phyloP scores from a whole-genome alignment of 1,284 basidiomycete species.

The Ganoderma resinaceum region DNA sequence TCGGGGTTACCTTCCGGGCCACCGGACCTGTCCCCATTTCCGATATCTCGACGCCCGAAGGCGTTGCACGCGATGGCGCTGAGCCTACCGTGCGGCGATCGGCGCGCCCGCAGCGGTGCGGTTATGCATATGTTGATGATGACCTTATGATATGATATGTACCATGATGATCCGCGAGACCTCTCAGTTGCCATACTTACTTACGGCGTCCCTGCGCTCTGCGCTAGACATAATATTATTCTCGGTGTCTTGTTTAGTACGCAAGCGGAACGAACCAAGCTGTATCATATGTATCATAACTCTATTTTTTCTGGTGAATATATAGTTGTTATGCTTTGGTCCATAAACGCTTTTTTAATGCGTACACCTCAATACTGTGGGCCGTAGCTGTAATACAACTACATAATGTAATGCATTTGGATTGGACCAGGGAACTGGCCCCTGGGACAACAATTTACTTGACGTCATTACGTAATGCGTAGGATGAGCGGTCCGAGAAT shows the following conservation, averaged over 20 bases:
- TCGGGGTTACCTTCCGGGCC: not conserved
- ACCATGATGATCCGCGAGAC: slow-evolving; percentile 31
- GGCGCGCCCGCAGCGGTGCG: slow-evolving; percentile 13
- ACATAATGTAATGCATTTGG: no score
- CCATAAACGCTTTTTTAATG: no score
- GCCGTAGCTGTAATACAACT: no score
- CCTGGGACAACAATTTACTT: no score
- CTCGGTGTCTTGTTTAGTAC: slow-evolving; percentile 6
- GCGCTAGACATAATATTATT: slow-evolving; percentile 20
- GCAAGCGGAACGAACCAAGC: slow-evolving; percentile 16
- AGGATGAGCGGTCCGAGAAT: not conserved
- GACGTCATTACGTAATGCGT: slow-evolving; percentile 13
- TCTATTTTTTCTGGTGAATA: slow-evolving; percentile 12
- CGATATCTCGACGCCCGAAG: not conserved
- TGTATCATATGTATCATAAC: slow-evolving; percentile 34
- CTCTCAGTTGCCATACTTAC: slow-evolving; percentile 11
- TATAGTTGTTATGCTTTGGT: slow-evolving; percentile 11
- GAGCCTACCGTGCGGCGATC: slow-evolving; percentile 10
- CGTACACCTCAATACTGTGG: no score
- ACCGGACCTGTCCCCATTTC: not conserved
- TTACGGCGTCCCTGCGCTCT: slow-evolving; percentile 16
- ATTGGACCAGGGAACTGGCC: no score
- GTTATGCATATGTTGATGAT: slow-evolving; percentile 24
- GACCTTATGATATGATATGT: slow-evolving; percentile 26
- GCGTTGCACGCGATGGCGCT: slow-evolving; percentile 13